Base-by-base conservation (phyloP, 352 stramenopile species). In the Globisporangium nodosum region DNA sequence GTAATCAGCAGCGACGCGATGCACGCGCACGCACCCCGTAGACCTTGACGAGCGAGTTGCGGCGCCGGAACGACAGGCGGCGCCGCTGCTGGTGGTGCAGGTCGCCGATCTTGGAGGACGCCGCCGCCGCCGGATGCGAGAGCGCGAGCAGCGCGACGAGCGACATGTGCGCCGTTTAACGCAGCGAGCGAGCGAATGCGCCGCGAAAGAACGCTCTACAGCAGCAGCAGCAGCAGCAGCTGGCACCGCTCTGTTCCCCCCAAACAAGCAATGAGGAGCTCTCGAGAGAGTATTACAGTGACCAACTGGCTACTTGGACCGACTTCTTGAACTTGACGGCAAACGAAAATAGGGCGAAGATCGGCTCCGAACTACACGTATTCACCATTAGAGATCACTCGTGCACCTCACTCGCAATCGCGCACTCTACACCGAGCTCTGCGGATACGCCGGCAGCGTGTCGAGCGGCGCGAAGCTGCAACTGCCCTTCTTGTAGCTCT, bases 401-500 rank as follows among this genome's bases (percentile, higher is more conserved):
- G 24, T 27, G 24, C 24, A 27, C 24, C 24, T 27, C 40, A n/a
- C 40, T 46, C 15, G 21, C 11, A 46, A 46, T 8, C 5, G 18
- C 40, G 18, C 50, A 21, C 6, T 56, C 51, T 56, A 56, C 1
- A 27, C 37, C 4, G 31, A 46, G 9, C 31, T 45, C 2, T 54
- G 49, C 15, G 48, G 39, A 40, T 64, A 66, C 24, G n/a, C 60
- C 12, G 47, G 54, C 15, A 66, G 45, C 27, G 60, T 66, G 39
- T 42, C 60, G 15, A 40, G 35, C 15, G 63, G 43, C 3, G 24
- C 52, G 50, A 74, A 65, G 47, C 43, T 37, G 63, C 66, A 74
- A 21, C 48, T 52, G 39, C 49, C 50, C 37, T 56, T 61, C 20
- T 57, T 61, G 54, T 71, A 74, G 52, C 63, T 66, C 52, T 74